These are phyloP conservation scores for Lodderomyces margitis DNA, from an alignment of 1,139 yeast species.

Conservation along the genomic window DNA sequence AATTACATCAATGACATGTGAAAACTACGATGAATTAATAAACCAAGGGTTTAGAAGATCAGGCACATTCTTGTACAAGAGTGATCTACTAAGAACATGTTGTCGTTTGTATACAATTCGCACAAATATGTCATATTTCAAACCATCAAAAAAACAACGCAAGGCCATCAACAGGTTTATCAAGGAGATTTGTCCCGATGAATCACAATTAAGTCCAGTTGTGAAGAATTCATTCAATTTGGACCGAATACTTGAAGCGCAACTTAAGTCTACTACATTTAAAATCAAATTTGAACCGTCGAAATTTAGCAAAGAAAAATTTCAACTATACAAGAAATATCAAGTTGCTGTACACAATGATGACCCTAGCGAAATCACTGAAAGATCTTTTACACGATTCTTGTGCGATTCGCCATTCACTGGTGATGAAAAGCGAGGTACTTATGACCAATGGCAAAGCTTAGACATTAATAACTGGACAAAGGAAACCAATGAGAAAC, in stretches of 20 bases:
- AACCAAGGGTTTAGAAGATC: conserved; percentile 79
- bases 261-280: conserved; percentile 34
- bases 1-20: conserved; percentile 45
- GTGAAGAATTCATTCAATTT: conserved; percentile 21
- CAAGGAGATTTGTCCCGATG: conserved; percentile 31
- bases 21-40: conserved; percentile 60
- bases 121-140: conserved; percentile 47
- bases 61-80: conserved; percentile 70
- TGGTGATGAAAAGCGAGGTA: conserved; percentile 26
- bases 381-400: conserved; percentile 56
- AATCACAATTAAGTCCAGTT: conserved; percentile 5
- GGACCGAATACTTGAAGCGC: conserved; percentile 22
- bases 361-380: conserved; percentile 41
- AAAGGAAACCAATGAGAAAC: conserved; percentile 2
- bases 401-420: conserved; percentile 68
- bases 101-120: conserved; percentile 84
- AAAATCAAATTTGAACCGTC: conserved; percentile 55
- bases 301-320: conserved; percentile 58
- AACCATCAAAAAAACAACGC: conserved; percentile 63
- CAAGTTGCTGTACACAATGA: conserved; percentile 72
- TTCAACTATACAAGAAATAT: conserved; percentile 61
- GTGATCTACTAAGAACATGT: conserved; percentile 70
- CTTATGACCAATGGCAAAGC: conserved; percentile 26
- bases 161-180: conserved; percentile 63
- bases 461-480: conserved; percentile 23